Percentiles rank a stretch among this genome's conserved stretches.
phyloP scores from a whole-genome alignment of 805 yeast species.

The Wickerhamiella siamensis region DNA sequence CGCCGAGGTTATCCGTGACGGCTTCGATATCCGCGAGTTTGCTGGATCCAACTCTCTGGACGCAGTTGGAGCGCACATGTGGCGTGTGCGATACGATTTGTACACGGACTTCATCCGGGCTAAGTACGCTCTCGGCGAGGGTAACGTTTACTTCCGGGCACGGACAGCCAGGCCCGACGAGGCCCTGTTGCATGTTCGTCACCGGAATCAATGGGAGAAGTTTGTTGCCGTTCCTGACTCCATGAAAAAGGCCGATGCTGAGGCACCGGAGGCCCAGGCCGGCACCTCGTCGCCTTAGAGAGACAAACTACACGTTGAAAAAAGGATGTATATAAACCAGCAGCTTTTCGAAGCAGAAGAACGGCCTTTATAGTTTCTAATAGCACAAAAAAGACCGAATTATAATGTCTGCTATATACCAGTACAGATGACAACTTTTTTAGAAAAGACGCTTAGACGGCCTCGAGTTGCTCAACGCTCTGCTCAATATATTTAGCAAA shows the following conservation, averaged over 20 bases:
- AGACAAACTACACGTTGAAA: too few relatives aligned
- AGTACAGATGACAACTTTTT: background rate
- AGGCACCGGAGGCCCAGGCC: too few relatives aligned
- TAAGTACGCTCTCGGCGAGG: constrained; percentile 57
- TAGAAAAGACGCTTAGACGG: background rate
- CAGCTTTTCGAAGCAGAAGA: too few relatives aligned
- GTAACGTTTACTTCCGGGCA: constrained; percentile 41
- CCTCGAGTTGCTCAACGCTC: constrained; percentile 13
- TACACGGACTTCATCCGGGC: constrained; percentile 54
- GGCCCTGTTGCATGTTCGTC: constrained; percentile 17
- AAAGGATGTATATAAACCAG: too few relatives aligned
- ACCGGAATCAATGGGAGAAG: constrained; percentile 16
- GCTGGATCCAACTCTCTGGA: constrained; percentile 38
- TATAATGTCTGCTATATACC: too few relatives aligned
- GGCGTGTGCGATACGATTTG: constrained; percentile 72
- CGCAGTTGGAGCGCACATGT: constrained; percentile 85
- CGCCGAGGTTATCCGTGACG: constrained; percentile 27
- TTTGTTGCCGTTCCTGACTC: background rate
- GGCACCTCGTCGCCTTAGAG: too few relatives aligned
- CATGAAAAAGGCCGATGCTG: too few relatives aligned
- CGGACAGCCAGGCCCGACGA: constrained; percentile 19
- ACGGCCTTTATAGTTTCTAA: too few relatives aligned
- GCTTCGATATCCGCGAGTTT: constrained; percentile 63
- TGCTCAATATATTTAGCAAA: constrained; percentile 34
- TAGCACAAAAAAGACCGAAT: too few relatives aligned